Evolutionary conservation across 441 rosid species (phyloP).

Genomic region (Pelargonium fulgidum): DNA sequence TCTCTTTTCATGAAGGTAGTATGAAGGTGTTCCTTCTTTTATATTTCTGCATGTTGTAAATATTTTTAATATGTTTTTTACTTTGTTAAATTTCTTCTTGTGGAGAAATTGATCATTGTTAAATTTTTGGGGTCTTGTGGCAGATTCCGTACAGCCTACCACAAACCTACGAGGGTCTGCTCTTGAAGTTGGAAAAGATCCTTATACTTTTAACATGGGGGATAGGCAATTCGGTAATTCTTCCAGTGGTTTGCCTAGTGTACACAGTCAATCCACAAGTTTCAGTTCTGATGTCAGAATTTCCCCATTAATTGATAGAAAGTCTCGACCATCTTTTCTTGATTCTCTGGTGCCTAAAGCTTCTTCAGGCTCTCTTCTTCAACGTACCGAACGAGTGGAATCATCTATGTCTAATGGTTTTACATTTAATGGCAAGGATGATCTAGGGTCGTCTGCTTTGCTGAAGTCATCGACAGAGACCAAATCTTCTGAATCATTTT

Average conservation of each 20-base stretch:
- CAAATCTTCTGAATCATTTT: conserved; percentile 32
- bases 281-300: conserved; percentile 36
- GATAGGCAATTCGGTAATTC: conserved; percentile 42
- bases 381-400: conserved; percentile 32
- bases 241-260: conserved; percentile 30
- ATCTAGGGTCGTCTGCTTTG: conserved; percentile 29
- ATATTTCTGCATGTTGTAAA: background rate
- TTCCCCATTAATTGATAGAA: conserved; percentile 51
- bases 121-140: conserved; percentile 26
- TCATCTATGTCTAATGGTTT: conserved; percentile 30
- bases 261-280: conserved; percentile 39
- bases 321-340: conserved; percentile 81
- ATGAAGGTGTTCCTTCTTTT: conserved; percentile 14
- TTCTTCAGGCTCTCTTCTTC: conserved; percentile 38
- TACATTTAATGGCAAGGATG: conserved; percentile 34
- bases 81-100: conserved; percentile 11
- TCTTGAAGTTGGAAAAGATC: conserved; percentile 35
- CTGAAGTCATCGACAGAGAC: conserved; percentile 30
- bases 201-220: conserved; percentile 27
- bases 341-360: conserved; percentile 64
- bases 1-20: conserved; percentile 35
- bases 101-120: conserved; percentile 18
- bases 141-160: conserved; percentile 36
- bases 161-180: conserved; percentile 31
- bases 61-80: background rate